Evolutionary conservation across 148 eudicot genomes (phyloP), one percentile per base, ranked within the genome.

Genomic region (Camellia sinensis): DNA sequence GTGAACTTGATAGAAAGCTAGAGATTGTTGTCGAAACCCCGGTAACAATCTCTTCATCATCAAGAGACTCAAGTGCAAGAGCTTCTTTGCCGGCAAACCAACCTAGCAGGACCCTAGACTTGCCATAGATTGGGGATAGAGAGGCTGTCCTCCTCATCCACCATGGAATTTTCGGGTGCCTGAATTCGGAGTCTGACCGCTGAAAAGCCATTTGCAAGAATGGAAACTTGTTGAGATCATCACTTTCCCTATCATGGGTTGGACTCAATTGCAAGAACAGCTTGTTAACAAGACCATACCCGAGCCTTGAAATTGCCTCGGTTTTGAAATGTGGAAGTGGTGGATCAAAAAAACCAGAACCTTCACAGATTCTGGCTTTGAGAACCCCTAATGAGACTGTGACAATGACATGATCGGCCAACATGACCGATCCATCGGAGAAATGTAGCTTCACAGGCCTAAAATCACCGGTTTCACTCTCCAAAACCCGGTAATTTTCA

Each of bases 11-110:
- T 53, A 87, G 54, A 64, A 95, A 89, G 76, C 89, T 86, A 18
- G 91, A 88, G 67, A 90, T 60, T 7, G 94, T 90, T 7, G 87
- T 79, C 11, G 94, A 86, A 37, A 95, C 89, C 74, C 91, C 95
- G 29, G 86, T 77, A 8, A 90, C 74, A 10, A 95, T 89, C 54
- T 87, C 88, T 76, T 91, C 89, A 74, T 95, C 93, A 11, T 83
- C 80, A 19, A 90, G 90, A 6, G 91, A 80, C 83, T 93, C 97
- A 29, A 95, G 93, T 86, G 89, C 88, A 22, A 88, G 88, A 48
- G 98, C 98, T 75, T 95, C 97, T 68, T 90, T 82, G 40, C 98
- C 98, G n/a, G 97, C 91, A 78, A 95, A 93, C 98, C 98, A 95
- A 48, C 92, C 89, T 9, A 95, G 65, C 3, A 95, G 79, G 4